Conservation (phyloP, 129 eudicot species). For the Flaveria linearis region DNA sequence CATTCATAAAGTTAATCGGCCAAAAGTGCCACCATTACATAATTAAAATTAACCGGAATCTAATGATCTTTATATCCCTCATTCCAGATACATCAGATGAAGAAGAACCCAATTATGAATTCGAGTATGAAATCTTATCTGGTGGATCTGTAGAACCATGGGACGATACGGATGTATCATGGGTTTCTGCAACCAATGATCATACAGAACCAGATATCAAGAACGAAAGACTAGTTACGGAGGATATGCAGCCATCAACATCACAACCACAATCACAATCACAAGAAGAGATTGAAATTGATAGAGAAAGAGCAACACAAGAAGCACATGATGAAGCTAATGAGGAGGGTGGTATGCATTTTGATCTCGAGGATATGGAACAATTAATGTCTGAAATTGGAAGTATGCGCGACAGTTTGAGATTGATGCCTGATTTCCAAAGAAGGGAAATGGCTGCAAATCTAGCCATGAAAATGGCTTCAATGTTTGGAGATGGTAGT, state of each 20-base stretch:
- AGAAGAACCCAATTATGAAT: slow-evolving; percentile 81
- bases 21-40: neutral
- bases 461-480: slow-evolving; percentile 89
- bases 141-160: slow-evolving; percentile 81
- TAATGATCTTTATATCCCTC: neutral
- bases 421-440: slow-evolving; percentile 93
- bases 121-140: slow-evolving; percentile 78
- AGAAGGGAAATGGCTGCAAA: slow-evolving; percentile 95
- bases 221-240: slow-evolving; percentile 30
- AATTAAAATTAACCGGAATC: neutral
- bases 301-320: slow-evolving; percentile 28
- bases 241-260: slow-evolving; percentile 51
- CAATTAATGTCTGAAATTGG: slow-evolving; percentile 85
- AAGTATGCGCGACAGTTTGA: slow-evolving; percentile 63
- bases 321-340: slow-evolving; percentile 34
- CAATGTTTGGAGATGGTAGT: slow-evolving; percentile 84
- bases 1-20: neutral
- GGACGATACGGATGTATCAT: slow-evolving; percentile 63
- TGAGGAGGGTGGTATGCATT: slow-evolving; percentile 52
- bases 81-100: slow-evolving; percentile 80
- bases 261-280: slow-evolving; percentile 45
- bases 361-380: slow-evolving; percentile 80
- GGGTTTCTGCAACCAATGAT: slow-evolving; percentile 71
- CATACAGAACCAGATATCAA: slow-evolving; percentile 22
- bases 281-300: slow-evolving; percentile 32